Percentiles rank a stretch among this genome's conserved stretches.
These are phyloP conservation scores for Brettanomyces sp. DNA, from an alignment of 805 yeast genomes.

Conservation along the genomic window DNA sequence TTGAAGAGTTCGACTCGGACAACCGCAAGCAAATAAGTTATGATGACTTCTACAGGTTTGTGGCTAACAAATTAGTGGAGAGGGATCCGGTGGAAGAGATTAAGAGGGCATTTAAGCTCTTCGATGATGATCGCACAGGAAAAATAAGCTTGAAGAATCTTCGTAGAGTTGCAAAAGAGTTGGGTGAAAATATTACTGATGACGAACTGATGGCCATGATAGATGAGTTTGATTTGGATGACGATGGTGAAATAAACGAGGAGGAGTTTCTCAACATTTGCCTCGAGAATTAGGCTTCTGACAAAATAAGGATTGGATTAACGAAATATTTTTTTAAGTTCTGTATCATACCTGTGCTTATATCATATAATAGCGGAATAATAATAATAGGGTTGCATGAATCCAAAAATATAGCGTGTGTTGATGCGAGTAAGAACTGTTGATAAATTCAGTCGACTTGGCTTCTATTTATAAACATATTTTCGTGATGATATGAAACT, in stretches of 20 bases:
- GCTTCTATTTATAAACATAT: no score
- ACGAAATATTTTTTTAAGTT: no score
- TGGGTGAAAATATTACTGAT: constrained; percentile 87
- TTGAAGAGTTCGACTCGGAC: constrained; percentile 74
- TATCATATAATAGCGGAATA: no score
- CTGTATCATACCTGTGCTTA: no score
- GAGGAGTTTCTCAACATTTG: constrained; percentile 87
- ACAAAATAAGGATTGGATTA: no score
- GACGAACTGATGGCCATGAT: constrained; percentile 95
- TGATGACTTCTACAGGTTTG: constrained; percentile 73
- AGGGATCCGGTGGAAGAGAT: constrained; percentile 93
- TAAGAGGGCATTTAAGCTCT: constrained; percentile 76
- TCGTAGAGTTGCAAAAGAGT: constrained; percentile 81
- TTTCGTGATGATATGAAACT: no score
- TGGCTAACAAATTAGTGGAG: constrained; percentile 72
- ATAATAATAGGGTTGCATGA: no score
- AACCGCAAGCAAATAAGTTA: constrained; percentile 64
- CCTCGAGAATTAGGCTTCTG: constrained; percentile 44
- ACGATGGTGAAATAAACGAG: constrained; percentile 89
- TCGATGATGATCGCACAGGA: constrained; percentile 85
- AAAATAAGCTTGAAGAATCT: constrained; percentile 74
- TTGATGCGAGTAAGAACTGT: no score
- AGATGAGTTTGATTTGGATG: constrained; percentile 92
- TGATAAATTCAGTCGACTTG: no score
- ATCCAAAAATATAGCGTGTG: no score